phyloP scores from a whole-genome alignment of 164 flowering plant species.

The Chimonanthus praecox region DNA sequence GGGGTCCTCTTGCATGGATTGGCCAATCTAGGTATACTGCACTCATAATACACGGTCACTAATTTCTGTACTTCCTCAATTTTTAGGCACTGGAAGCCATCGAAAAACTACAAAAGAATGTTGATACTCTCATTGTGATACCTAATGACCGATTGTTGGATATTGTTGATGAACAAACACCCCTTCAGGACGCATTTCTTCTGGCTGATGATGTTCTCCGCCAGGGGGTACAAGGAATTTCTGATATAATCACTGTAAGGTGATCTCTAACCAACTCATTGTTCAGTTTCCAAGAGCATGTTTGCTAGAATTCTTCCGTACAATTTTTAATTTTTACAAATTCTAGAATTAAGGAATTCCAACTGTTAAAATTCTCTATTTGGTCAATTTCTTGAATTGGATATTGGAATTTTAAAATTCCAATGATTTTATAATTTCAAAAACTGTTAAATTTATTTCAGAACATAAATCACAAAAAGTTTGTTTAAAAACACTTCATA shows the following conservation, averaged over 20 bases:
- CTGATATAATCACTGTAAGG: conserved; percentile 95
- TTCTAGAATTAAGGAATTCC: no score
- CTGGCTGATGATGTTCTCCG: conserved; percentile 99
- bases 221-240: conserved; percentile 99
- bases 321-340: no score
- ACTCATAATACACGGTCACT: background rate
- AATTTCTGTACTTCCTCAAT: background rate
- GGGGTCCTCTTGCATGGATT: background rate
- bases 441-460: no score
- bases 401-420: no score
- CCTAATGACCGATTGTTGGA: conserved; percentile 95
- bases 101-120: conserved; percentile 87
- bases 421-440: no score
- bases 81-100: conserved; percentile 95
- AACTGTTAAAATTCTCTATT: no score
- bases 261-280: conserved; percentile 5
- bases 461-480: no score
- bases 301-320: no score
- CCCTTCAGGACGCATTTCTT: conserved; percentile 97
- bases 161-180: conserved; percentile 87
- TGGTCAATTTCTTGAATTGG: no score
- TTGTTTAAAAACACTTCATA: no score
- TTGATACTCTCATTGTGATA: conserved; percentile 94
- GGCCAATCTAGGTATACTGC: background rate
- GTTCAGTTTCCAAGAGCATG: background rate